Conservation (phyloP, 257 asterid species). For the Plantago elongata region DNA sequence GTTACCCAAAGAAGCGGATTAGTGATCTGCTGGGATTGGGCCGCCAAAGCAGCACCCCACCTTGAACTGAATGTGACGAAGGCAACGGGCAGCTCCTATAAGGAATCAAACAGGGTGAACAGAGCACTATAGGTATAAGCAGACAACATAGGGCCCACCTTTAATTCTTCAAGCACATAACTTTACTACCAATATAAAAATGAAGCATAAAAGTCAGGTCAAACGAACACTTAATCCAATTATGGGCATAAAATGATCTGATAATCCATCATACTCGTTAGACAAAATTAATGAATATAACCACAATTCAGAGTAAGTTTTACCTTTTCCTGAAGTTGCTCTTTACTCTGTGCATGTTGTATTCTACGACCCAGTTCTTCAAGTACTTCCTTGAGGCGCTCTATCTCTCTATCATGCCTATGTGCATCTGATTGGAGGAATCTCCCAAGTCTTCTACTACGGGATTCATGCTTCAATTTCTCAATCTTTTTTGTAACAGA, state of each 20-base stretch:
- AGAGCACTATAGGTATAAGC: too few species aligned
- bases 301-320: background rate
- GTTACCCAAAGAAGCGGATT: constrained; percentile 84
- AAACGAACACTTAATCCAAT: background rate
- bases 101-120: background rate
- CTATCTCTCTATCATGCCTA: constrained; percentile 38
- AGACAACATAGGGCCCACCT: too few species aligned
- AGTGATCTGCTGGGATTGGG: constrained; percentile 84
- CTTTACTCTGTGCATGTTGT: constrained; percentile 41
- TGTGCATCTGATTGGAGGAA: constrained; percentile 22
- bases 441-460: constrained; percentile 18
- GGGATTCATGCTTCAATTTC: constrained; percentile 38
- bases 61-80: constrained; percentile 85
- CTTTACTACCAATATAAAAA: too few species aligned
- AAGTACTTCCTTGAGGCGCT: constrained; percentile 50
- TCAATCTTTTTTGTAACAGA: constrained; percentile 48
- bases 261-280: too few species aligned
- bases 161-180: too few species aligned
- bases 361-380: constrained; percentile 45
- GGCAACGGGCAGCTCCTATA: constrained; percentile 76
- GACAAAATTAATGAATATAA: background rate
- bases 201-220: background rate
- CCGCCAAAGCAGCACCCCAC: constrained; percentile 95
- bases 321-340: constrained; percentile 64
- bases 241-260: background rate